Evolutionary conservation across 208 protist genomes (phyloP), one percentile per base, ranked within the genome.

Genomic region (Leptomonas pyrrhocoris): DNA sequence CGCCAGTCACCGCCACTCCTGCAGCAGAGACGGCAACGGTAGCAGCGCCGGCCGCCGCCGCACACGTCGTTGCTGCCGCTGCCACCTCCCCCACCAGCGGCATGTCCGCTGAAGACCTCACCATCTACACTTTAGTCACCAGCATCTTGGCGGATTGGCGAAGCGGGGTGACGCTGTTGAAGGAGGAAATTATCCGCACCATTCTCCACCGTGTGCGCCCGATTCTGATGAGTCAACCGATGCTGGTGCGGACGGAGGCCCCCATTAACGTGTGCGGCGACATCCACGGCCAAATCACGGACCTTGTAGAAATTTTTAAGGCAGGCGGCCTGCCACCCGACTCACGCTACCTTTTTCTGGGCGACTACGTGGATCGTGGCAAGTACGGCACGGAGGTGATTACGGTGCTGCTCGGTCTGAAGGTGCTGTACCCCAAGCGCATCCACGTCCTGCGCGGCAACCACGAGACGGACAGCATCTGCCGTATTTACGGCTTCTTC

Each of bases 401-500:
- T 19, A 81, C 68, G 23, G 69, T 98, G 54, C 82, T 98, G 23
- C 85, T 98, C 34, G 88, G 91, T 0, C 90, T 98, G 68, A 99
- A 99, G 75, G 86, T 98, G 64, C 84, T 98, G 49, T 99, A 96
- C 71, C 98, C 97, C 21, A 85, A 98, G 50, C 97, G 97, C 69
- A 98, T 99, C 59, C 99, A 98, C 79, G 81, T 99, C 16, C 84
- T 99, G n/a, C 85, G 99, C 40, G 99, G 99, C 19, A 99, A 99
- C 79, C 98, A 99, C 84, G 98, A 99, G 78, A 99, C 96, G 64
- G 93, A 97, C 15, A 96, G 86, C n/a, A 99, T 99, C 73, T 99
- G 99, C 79, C 80, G 98, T 57, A 98, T 99, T 54, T 99, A 99
- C 83, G 99, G 99, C 58, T 99, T 99, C 82, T 99, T 99, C 60